Conservation (phyloP, 2,329 filamentous ascomycete genomes). For the Fragosphaeria purpurea region DNA sequence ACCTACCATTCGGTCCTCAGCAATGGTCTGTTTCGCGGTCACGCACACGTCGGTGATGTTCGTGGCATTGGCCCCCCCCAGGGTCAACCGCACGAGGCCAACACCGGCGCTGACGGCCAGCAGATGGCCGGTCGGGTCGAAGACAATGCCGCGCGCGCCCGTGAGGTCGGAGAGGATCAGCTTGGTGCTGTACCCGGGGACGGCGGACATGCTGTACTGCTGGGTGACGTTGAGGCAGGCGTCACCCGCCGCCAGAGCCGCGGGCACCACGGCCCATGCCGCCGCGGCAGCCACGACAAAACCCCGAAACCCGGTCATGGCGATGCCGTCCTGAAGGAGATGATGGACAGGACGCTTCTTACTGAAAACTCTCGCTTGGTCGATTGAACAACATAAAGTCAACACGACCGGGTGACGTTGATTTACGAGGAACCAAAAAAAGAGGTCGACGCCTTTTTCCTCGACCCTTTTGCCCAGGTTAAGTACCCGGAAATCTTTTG, state of each 20-base stretch:
- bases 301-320: no score
- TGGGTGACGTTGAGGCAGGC: not conserved
- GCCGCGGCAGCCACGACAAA: no score
- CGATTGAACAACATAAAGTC: no score
- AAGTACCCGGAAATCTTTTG: no score
- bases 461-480: no score
- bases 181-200: not conserved
- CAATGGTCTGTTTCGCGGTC: conserved; percentile 10
- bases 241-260: not conserved
- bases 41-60: conserved; percentile 8
- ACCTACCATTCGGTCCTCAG: not conserved
- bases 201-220: not conserved
- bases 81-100: conserved; percentile 4
- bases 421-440: no score
- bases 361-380: no score
- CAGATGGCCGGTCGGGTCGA: conserved; percentile 14
- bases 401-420: no score
- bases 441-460: no score
- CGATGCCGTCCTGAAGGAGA: no score
- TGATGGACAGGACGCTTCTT: no score
- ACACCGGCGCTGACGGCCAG: conserved; percentile 13
- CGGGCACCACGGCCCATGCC: not conserved
- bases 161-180: not conserved
- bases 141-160: not conserved
- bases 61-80: conserved; percentile 10